Conservation (phyloP, 1,284 basidiomycete species). For the Cystobasidium pallidum region DNA sequence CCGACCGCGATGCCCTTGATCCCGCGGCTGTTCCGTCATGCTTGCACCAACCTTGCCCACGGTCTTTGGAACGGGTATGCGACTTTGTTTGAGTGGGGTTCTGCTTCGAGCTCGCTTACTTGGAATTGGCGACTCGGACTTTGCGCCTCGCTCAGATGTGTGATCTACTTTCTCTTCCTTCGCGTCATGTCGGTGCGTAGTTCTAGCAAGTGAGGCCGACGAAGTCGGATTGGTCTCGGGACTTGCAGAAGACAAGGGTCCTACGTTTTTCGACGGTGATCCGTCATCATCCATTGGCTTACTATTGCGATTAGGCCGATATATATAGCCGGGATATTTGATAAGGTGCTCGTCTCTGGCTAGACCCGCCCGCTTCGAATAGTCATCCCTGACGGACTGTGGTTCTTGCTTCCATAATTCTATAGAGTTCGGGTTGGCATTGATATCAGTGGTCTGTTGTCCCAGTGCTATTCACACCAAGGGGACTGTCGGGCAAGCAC, state of each 20-base stretch:
- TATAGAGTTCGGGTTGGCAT: background rate
- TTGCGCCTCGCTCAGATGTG: background rate
- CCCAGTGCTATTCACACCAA: too few relatives aligned
- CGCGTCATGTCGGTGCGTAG: background rate
- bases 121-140: background rate
- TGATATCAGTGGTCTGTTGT: background rate
- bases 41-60: background rate
- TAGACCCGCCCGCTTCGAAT: background rate
- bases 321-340: slow-evolving; percentile 23
- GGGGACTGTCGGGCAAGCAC: too few relatives aligned
- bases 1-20: background rate
- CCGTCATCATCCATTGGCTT: background rate
- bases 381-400: slow-evolving; percentile 15
- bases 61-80: background rate
- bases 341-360: slow-evolving; percentile 17
- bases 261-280: slow-evolving; percentile 8
- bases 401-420: slow-evolving; percentile 18
- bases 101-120: slow-evolving; percentile 2
- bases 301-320: slow-evolving; percentile 15
- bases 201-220: background rate
- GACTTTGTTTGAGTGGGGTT: slow-evolving; percentile 10
- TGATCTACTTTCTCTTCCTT: background rate
- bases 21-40: background rate
- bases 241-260: background rate
- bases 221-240: background rate